phyloP scores from a whole-genome alignment of 176 grass and related monocot genomes.

The Zoysia japonica region DNA sequence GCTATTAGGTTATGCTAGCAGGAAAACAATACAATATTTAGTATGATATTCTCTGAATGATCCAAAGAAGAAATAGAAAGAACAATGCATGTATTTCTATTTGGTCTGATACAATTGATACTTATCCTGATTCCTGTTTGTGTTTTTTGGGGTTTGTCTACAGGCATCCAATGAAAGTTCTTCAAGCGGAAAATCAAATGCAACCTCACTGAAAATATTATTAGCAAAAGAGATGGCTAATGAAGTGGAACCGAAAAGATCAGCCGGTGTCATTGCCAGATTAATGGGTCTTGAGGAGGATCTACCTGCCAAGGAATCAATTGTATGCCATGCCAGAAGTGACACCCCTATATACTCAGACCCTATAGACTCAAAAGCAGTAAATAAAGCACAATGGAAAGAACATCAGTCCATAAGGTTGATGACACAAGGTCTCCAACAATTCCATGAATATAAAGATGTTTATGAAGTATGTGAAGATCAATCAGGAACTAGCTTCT shows the following conservation, averaged over 20 bases:
- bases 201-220: slow-evolving; percentile 79
- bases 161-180: slow-evolving; percentile 30
- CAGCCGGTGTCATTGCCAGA: slow-evolving; percentile 64
- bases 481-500: slow-evolving; percentile 33
- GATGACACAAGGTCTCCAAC: slow-evolving; percentile 31
- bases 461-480: slow-evolving; percentile 58
- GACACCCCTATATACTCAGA: not conserved
- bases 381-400: slow-evolving; percentile 27
- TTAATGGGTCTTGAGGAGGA: slow-evolving; percentile 96
- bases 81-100: slow-evolving; percentile 24
- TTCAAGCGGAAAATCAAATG: slow-evolving; percentile 52
- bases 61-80: not conserved
- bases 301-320: slow-evolving; percentile 47
- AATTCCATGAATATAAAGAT: slow-evolving; percentile 46
- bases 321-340: slow-evolving; percentile 26
- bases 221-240: slow-evolving; percentile 81
- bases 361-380: slow-evolving; percentile 4
- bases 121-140: slow-evolving; percentile 1
- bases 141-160: slow-evolving; percentile 29
- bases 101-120: slow-evolving; percentile 3
- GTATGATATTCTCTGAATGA: slow-evolving; percentile 8
- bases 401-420: slow-evolving; percentile 27
- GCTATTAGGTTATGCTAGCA: slow-evolving; percentile 18
- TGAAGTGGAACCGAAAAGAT: slow-evolving; percentile 52
- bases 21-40: not conserved